These are phyloP conservation scores for Chalciporus sp. DNA, from an alignment of 1,284 basidiomycete species.

Conservation along the genomic window DNA sequence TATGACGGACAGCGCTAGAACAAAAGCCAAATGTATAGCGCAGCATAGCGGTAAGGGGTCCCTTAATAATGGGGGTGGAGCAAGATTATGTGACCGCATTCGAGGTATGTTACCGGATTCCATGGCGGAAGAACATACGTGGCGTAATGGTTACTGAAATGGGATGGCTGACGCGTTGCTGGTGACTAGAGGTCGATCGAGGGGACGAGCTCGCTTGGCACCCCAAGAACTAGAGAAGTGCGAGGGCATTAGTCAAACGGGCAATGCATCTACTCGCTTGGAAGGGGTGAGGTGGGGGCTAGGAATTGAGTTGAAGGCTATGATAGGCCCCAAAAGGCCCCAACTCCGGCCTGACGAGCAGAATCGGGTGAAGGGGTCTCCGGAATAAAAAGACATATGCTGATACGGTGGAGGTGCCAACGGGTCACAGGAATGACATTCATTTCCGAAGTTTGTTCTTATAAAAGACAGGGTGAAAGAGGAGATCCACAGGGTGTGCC, in stretches of 20 bases:
- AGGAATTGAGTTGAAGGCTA: conserved; percentile 28
- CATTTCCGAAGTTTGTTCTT: conserved; percentile 34
- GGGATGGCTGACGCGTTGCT: conserved; percentile 17
- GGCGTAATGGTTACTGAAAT: conserved; percentile 27
- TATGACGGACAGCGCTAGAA: conserved; percentile 28
- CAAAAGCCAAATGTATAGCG: conserved; percentile 27
- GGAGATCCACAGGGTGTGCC: conserved; percentile 11
- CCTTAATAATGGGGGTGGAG: conserved; percentile 34
- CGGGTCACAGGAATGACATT: conserved; percentile 35
- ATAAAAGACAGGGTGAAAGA: conserved; percentile 33
- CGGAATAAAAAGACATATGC: conserved; percentile 24
- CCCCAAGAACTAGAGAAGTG: conserved; percentile 20
- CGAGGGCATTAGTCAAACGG: conserved; percentile 35
- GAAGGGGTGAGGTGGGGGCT: conserved; percentile 17
- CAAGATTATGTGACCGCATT: conserved; percentile 28
- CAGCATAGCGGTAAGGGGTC: conserved; percentile 14
- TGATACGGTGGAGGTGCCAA: conserved; percentile 18
- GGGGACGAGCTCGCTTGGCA: conserved; percentile 23
- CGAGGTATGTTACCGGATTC: conserved; percentile 28
- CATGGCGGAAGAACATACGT: conserved; percentile 30
- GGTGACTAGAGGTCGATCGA: conserved; percentile 20
- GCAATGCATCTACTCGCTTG: conserved; percentile 34
- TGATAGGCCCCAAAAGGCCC: conserved; percentile 20
- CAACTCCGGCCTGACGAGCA: conserved; percentile 30
- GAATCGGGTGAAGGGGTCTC: conserved; percentile 35